These are phyloP conservation scores for Epichloe coenophiala DNA, from an alignment of 2,329 filamentous ascomycete species.

Conservation along the genomic window DNA sequence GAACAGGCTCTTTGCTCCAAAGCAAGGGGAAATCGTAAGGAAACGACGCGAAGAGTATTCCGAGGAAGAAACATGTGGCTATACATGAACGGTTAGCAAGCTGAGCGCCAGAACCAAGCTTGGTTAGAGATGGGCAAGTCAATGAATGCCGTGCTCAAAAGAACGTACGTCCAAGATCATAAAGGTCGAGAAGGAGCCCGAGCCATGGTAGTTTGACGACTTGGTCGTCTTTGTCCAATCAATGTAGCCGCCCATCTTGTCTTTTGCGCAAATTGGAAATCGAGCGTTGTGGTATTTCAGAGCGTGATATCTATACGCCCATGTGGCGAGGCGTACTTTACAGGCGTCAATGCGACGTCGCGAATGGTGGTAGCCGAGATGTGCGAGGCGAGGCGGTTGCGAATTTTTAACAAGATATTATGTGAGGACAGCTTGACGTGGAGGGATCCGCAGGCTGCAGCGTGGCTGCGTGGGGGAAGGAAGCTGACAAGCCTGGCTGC, in stretches of 20 bases:
- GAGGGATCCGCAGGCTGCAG: neutral
- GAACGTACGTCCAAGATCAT: slow-evolving; percentile 84
- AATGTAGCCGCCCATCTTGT: slow-evolving; percentile 25
- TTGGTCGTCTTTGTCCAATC: slow-evolving; percentile 44
- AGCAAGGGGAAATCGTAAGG: slow-evolving; percentile 91
- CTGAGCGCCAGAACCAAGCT: neutral
- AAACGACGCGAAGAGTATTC: slow-evolving; percentile 90
- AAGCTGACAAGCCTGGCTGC: neutral
- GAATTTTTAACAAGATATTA: neutral
- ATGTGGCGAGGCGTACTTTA: neutral
- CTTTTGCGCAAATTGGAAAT: neutral
- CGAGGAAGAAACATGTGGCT: slow-evolving; percentile 95
- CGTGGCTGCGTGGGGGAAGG: neutral
- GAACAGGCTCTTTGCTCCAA: slow-evolving; percentile 56
- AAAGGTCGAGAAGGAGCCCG: slow-evolving; percentile 80
- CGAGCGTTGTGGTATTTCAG: too few species aligned
- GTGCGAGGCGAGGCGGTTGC: neutral
- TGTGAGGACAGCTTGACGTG: neutral
- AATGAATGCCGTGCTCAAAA: neutral
- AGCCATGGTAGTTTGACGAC: slow-evolving; percentile 44
- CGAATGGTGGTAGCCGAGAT: neutral
- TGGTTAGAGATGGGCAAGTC: slow-evolving; percentile 2
- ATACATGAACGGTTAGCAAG: slow-evolving; percentile 2
- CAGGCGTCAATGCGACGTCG: neutral
- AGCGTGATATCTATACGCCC: neutral